Base-by-base conservation (phyloP, 176 grass and related monocot genomes). In the Rhynchospora breviuscula region DNA sequence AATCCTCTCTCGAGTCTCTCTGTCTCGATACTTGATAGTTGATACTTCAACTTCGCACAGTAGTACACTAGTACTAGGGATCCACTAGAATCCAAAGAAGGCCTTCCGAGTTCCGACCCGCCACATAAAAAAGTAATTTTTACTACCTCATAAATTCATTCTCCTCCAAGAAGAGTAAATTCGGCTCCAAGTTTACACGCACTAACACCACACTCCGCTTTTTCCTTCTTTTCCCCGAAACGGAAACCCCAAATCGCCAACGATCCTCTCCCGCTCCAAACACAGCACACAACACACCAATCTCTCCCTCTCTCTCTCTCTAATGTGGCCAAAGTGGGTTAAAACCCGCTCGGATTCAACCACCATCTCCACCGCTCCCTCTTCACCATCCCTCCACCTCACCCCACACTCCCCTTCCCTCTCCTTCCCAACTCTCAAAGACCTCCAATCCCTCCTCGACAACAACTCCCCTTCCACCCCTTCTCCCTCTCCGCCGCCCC, bases 301-400 rank as follows among this genome's bases (percentile, higher is more conserved):
- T 18, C 53, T 46, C 7, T 17, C 26, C 9, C 22, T 60, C 23
- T 64, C 25, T 64, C 6, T 25, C 11, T 47, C 85, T 59, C 78
- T 85, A 56, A 97, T 93, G 94, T 91, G 94, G 94, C 78, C 87
- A 63, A 80, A 85, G 6, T 93, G 89, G 81, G 80, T 86, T 10
- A 97, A 90, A 84, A 85, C 89, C 71, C 89, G 89, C 68, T 48
- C 79, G 2, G 13, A 52, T 17, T n/a, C 79, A 35, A 22, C 48
- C 48, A 1, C 77, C 48, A 31, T 57, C 78, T 59, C 82, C 74
- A 58, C 62, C 63, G 71, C 60, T 53, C 76, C 69, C 11, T 40
- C 62, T 43, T 81, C 85, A 14, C 52, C 68, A 23, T 46, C 45
- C 61, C 81, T 62, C 54, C 68, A 46, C 78, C 63, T 82, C 47